Conservation (phyloP, 2,329 filamentous ascomycete genomes). For the Microsporum audouinii region DNA sequence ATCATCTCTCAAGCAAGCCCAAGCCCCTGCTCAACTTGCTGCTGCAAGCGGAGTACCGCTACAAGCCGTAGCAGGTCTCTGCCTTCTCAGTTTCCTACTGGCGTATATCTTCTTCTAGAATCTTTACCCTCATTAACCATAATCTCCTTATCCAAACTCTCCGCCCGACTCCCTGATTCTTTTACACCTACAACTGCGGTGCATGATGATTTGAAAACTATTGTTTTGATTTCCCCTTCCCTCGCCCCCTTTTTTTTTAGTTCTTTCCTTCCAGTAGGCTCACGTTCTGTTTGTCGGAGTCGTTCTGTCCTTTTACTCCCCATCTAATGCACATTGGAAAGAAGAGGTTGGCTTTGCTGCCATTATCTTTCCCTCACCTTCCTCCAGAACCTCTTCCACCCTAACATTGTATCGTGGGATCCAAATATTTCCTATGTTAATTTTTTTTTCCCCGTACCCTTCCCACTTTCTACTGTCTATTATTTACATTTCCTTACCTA, state of each 20-base stretch:
- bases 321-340: neutral
- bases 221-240: neutral
- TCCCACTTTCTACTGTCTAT: neutral
- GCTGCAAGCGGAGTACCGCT: slow-evolving; percentile 69
- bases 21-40: slow-evolving; percentile 41
- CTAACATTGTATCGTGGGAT: neutral
- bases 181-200: neutral
- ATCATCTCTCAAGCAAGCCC: slow-evolving; percentile 38
- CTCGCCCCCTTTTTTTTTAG: neutral
- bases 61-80: slow-evolving; percentile 70
- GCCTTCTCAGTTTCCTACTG: slow-evolving; percentile 80
- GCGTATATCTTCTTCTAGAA: slow-evolving; percentile 89
- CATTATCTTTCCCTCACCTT: neutral
- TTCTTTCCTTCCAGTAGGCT: neutral
- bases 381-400: neutral
- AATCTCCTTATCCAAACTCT: neutral
- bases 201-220: neutral
- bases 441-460: neutral
- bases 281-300: neutral
- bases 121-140: neutral
- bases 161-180: neutral
- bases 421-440: neutral
- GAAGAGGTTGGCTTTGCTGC: neutral
- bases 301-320: neutral
- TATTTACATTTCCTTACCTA: neutral